Evolutionary conservation across 768 basidiomycete species (phyloP).

Genomic region (Termitomyces sp.): DNA sequence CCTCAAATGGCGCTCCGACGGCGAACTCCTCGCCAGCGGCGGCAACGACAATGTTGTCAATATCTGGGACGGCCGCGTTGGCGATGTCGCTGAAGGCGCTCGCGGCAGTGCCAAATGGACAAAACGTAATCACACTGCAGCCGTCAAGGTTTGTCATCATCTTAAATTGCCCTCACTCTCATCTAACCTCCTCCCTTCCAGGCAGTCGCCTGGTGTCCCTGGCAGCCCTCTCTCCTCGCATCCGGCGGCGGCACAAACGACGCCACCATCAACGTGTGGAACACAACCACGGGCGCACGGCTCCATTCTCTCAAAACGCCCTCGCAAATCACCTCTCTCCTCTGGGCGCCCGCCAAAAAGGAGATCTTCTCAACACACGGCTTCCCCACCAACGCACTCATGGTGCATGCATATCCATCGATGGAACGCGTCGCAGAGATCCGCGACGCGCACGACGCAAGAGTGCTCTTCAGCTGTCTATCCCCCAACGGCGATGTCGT

Average conservation of each 20-base stretch:
- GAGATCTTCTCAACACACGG: conserved; percentile 93
- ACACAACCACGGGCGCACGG: conserved; percentile 86
- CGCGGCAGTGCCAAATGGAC: conserved; percentile 78
- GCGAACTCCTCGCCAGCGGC: conserved; percentile 87
- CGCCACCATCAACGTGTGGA: conserved; percentile 87
- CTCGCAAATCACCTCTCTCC: conserved; percentile 87
- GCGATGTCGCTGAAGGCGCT: conserved; percentile 45
- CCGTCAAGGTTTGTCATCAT: conserved; percentile 57
- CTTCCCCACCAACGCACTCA: conserved; percentile 81
- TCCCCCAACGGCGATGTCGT: conserved; percentile 90
- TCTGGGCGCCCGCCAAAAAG: conserved; percentile 83
- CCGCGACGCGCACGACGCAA: conserved; percentile 87
- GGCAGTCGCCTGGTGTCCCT: conserved; percentile 97
- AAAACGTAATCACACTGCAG: conserved; percentile 87
- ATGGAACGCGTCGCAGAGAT: conserved; percentile 79
- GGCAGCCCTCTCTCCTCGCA: conserved; percentile 88
- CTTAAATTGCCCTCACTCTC: background rate
- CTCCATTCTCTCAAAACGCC: conserved; percentile 82
- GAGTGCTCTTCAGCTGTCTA: conserved; percentile 81
- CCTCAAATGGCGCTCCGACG: conserved; percentile 82
- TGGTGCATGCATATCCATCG: conserved; percentile 82
- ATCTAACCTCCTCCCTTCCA: conserved; percentile 19
- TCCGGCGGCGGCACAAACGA: conserved; percentile 95
- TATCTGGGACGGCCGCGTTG: conserved; percentile 88
- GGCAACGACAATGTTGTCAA: conserved; percentile 99